These are phyloP conservation scores for Diplodia seriata DNA, from an alignment of 2,329 filamentous ascomycete species.

Conservation along the genomic window DNA sequence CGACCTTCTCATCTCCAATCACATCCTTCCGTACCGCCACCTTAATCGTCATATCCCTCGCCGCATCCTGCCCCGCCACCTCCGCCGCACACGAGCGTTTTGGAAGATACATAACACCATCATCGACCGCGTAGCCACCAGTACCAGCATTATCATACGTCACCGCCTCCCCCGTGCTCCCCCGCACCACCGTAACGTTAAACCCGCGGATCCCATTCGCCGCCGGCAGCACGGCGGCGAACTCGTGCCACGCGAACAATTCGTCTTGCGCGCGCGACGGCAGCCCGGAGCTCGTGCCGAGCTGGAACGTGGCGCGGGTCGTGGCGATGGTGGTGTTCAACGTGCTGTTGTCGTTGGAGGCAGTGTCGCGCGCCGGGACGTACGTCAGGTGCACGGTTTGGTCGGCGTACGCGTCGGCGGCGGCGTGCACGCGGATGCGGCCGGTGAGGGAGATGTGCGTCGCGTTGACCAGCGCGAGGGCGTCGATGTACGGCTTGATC, in stretches of 20 bases:
- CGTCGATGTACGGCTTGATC: constrained; percentile 12
- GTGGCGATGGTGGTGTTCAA: constrained; percentile 24
- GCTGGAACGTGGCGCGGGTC: not conserved
- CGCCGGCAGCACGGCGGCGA: not conserved
- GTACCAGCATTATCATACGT: constrained; percentile 14
- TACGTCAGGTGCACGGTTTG: constrained; percentile 14
- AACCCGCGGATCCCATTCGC: constrained; percentile 3
- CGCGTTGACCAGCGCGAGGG: constrained; percentile 11
- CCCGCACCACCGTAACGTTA: constrained; percentile 2
- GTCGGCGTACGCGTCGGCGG: not conserved
- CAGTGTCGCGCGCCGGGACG: too few relatives aligned
- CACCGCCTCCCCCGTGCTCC: not conserved
- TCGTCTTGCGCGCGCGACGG: not conserved
- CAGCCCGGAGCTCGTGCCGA: constrained; percentile 16
- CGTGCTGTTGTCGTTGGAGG: too few relatives aligned
- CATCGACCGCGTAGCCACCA: constrained; percentile 5
- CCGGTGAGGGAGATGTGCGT: constrained; percentile 9
- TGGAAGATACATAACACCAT: not conserved
- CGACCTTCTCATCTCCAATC: not conserved
- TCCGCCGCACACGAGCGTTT: not conserved
- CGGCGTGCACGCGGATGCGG: constrained; percentile 26
- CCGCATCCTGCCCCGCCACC: not conserved
- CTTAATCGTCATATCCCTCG: not conserved
- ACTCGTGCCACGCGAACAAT: constrained; percentile 29
- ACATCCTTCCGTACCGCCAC: constrained; percentile 1